A percentile compares a stretch with the other conserved stretches of the same genome.
Evolutionary conservation across 306 rosid species (phyloP).

Genomic region (Leucaena leucocephala): DNA sequence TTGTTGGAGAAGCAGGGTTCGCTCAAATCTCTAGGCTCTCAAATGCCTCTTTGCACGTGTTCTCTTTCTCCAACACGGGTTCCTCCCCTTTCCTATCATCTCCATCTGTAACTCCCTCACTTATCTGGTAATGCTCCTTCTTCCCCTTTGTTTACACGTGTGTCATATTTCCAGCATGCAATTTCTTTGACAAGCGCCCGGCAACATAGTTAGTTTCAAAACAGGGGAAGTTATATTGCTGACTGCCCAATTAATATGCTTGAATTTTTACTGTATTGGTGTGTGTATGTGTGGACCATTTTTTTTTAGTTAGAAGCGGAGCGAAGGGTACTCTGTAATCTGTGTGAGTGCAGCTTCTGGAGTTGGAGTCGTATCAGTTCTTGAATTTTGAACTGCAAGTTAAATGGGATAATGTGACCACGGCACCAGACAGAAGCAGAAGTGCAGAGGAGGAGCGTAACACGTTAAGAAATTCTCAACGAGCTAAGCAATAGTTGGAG

Average conservation of each 20-base stretch:
- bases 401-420: constrained; percentile 14
- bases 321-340: background rate
- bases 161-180: background rate
- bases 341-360: constrained; percentile 4
- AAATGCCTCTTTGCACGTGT: constrained; percentile 75
- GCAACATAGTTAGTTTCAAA: background rate
- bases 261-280: constrained; percentile 5
- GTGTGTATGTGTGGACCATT: background rate
- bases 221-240: background rate
- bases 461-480: constrained; percentile 27
- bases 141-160: background rate
- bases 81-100: constrained; percentile 48
- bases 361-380: constrained; percentile 5
- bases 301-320: constrained; percentile 22
- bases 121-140: constrained; percentile 29
- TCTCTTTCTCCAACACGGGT: constrained; percentile 93
- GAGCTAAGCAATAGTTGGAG: constrained; percentile 12
- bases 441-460: constrained; percentile 19
- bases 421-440: constrained; percentile 12
- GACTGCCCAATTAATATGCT: constrained; percentile 2
- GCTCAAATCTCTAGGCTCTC: constrained; percentile 60
- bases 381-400: constrained; percentile 19
- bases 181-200: background rate
- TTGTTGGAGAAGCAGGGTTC: constrained; percentile 99
- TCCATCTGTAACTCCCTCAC: background rate